These are phyloP conservation scores for Cryphonectria carpinicola DNA, from an alignment of 2,329 filamentous ascomycete species.

Conservation along the genomic window DNA sequence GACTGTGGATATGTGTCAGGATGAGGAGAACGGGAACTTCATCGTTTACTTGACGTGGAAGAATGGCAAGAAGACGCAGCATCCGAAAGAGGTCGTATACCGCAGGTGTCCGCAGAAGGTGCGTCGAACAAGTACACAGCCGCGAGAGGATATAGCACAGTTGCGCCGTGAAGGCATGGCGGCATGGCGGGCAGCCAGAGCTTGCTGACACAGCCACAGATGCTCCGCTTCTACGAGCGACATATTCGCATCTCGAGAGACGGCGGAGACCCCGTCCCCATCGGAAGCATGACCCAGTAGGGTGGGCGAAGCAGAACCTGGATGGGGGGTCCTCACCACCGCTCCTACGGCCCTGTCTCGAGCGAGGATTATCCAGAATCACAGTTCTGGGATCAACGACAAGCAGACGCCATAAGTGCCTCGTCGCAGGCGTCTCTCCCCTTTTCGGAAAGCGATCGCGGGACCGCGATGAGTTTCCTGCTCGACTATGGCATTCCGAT, in stretches of 20 bases:
- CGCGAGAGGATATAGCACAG: neutral
- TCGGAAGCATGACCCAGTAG: slow-evolving; percentile 21
- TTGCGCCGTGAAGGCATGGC: no score
- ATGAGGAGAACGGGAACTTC: slow-evolving; percentile 61
- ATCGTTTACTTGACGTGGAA: slow-evolving; percentile 76
- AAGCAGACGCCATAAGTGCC: neutral
- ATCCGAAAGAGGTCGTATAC: slow-evolving; percentile 70
- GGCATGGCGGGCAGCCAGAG: neutral
- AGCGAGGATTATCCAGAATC: slow-evolving; percentile 4
- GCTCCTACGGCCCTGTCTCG: neutral
- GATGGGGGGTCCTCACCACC: neutral
- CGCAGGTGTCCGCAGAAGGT: slow-evolving; percentile 80
- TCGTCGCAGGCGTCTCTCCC: neutral
- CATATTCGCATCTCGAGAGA: slow-evolving; percentile 50
- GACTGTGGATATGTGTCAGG: slow-evolving; percentile 73
- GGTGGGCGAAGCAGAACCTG: neutral
- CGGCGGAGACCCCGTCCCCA: slow-evolving; percentile 24
- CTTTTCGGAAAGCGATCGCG: neutral
- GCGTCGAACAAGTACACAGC: slow-evolving; percentile 29
- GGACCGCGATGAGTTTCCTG: neutral
- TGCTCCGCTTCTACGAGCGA: slow-evolving; percentile 63
- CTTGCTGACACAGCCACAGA: slow-evolving; percentile 42
- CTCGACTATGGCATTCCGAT: neutral
- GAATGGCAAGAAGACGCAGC: slow-evolving; percentile 73
- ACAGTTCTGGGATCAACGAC: neutral